Evolutionary conservation across 768 basidiomycete species (phyloP), one percentile per base, ranked within the genome.

Genomic region (Nidularia sp.): DNA sequence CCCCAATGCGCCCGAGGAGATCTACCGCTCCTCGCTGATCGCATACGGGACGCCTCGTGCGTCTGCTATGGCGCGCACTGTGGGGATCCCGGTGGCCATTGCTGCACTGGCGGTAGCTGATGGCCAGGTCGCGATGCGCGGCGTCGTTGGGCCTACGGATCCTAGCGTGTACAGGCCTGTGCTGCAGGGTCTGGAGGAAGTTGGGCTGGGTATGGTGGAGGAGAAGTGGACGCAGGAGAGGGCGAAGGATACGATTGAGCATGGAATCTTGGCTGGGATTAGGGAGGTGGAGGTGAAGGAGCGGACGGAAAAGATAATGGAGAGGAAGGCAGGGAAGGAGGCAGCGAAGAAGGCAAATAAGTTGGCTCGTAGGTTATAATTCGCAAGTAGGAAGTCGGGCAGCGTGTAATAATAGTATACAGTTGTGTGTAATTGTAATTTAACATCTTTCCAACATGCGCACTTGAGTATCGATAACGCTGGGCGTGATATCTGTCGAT

Each of bases 1-100:
- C 13, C 43, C 31, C 44, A 55, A 6, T 6, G 50, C 34, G 5
- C 52, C 66, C 35, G 73, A 77, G 57, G 75, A 84, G 57, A 76
- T 83, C 33, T 79, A 93, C 57, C 85, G 82, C 8, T 88, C 90
- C 6, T 77, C 80, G 22, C 65, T 93, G 10, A 71, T 86, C 22
- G 69, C 77, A 33, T 87, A 86, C 57, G 93, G 75, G 1, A 77
- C 73, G 15, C 55, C 70, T 5, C 63, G 61, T 1, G 79, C 77
- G 2, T 88, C 88, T 0, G 94, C 94, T 4, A 97, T 97, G 94
- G 82, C 92, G n/a, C 75, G 84, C 32, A 91, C 89, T 2, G 94
- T 97, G 13, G 93, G 93, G 3, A 68, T 94, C 44, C 94, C 94
- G 0, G 82, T 95, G 5, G 94, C 90, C 1, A 81, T 93, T 60